Percentiles rank a stretch among this genome's conserved stretches.
These are phyloP conservation scores for Fusarium nygamai DNA, from an alignment of 2,329 filamentous ascomycete genomes.

Conservation along the genomic window DNA sequence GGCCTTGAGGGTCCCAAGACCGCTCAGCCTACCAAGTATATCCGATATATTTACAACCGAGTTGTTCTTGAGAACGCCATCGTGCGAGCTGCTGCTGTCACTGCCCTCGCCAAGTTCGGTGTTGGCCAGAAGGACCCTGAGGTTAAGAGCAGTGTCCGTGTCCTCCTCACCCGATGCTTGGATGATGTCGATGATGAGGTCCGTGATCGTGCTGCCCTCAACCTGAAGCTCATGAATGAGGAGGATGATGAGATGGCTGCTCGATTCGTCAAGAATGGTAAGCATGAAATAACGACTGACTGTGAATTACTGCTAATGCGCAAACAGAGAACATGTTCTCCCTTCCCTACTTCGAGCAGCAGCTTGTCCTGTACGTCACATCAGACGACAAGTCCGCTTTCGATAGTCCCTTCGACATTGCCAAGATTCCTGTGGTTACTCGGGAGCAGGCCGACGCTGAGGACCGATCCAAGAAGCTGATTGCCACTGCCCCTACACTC, in stretches of 20 bases:
- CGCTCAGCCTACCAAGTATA: conserved; percentile 96
- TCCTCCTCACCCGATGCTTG: conserved; percentile 90
- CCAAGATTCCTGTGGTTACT: conserved; percentile 90
- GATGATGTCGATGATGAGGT: conserved; percentile 99
- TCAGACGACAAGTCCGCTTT: conserved; percentile 90
- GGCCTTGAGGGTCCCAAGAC: conserved; percentile 96
- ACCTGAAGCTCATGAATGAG: conserved; percentile 90
- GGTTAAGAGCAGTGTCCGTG: conserved; percentile 94
- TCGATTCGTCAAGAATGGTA: conserved; percentile 93
- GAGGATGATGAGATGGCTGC: conserved; percentile 88
- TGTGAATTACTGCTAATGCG: conserved; percentile 13
- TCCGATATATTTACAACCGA: conserved; percentile 98
- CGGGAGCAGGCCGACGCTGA: conserved; percentile 96
- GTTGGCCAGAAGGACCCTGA: conserved; percentile 96
- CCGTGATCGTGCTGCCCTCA: conserved; percentile 91
- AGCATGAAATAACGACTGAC: neutral
- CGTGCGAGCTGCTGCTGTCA: conserved; percentile 93
- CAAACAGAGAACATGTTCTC: conserved; percentile 89
- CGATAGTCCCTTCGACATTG: conserved; percentile 86
- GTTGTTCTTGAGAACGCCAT: conserved; percentile 98
- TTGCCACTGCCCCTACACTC: conserved; percentile 88
- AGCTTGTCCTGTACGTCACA: conserved; percentile 97
- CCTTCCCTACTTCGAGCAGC: conserved; percentile 93
- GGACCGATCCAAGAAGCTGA: conserved; percentile 97
- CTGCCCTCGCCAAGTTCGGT: conserved; percentile 95